Base-by-base conservation (phyloP, 352 stramenopile species). In the Globisporangium canariense region DNA sequence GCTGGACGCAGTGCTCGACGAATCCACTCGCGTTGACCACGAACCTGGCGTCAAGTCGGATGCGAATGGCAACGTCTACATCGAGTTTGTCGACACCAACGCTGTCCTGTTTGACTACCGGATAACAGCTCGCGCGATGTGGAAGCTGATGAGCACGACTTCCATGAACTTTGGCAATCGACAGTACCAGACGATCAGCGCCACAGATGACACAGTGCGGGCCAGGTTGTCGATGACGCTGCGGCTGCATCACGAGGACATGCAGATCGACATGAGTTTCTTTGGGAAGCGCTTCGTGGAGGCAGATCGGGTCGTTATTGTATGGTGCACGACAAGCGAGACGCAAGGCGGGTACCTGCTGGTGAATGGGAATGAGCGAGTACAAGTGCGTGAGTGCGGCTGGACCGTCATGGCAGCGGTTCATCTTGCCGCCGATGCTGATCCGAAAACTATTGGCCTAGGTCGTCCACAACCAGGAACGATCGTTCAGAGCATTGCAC, bases 81-180 rank as follows among this genome's bases (percentile, higher is more conserved):
- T 36, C 32, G 32, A 36, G 32, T 36, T 36, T 36, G 4, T 8
- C 32, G 32, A 36, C 32, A 36, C 32, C 32, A 36, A 7, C 6
- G 32, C 6, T 36, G 32, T 36, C 6, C 58, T 46, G 3, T 64
- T 64, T n/a, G 49, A 56, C 14, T 28, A 57, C 28, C 32, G 56
- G 5, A 25, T 11, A 16, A 64, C 58, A 3, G 28, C 4, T 8
- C 20, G 9, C 11, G 58, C 45, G 1, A 49, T 64, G 22, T 64
- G 58, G 58, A 49, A 57, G 49, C 49, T 64, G 4, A n/a, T 64
- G 46, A 64, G 49, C 10, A 41, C 41, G 45, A n/a, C 47, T 9
- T 40, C 32, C 18, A 34, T 64, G 30, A 22, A 55, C 6, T 41
- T 58, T 18, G 22, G 14, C 18, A 50, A 55, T 16, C 45, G 58